Evolutionary conservation across 306 rosid genomes (phyloP), one percentile per base, ranked within the genome.

Genomic region (Trifolium subterraneum): DNA sequence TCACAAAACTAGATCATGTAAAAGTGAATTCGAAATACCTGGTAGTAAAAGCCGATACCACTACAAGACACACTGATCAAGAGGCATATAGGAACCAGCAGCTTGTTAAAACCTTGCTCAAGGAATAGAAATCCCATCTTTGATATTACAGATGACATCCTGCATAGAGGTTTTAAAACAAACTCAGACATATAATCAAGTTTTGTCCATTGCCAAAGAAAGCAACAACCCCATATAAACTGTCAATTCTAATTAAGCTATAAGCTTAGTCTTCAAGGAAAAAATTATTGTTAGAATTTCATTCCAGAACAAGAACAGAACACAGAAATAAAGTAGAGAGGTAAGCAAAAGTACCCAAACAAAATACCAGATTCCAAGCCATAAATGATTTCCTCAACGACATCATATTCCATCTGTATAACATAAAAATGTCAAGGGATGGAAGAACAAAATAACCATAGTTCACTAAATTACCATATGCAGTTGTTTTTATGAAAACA

Each of bases 311-410:
- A 41, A 70, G 70, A 68, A 44, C 23, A 61, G 22, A 61, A 76
- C 15, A 72, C 48, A 56, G 1, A 15, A 72, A 73, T 64, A 44
- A 41, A 33, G 42, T 7, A 67, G 39, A 64, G 10, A 68, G 81
- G 76, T 81, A 73, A 41, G 67, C 62, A 59, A 54, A 23, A 64
- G 54, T 88, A 93, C 98, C 98, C 98, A 71, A 93, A 93, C 88
- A 93, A 82, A 85, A 93, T 84, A 74, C 98, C 98, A 64, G 98
- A 94, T 82, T 94, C 98, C 90, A 94, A 80, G 78, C 98, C 97
- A 20, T 86, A 91, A 81, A 94, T 94, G 69, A 91, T 88, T 80
- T 94, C 98, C 79, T 94, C 98, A 62, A 91, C 93, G 61, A 90
- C 97, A 82, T 94, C 96, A 68, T 84, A 88, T 82, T 90, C 95